Evolutionary conservation across 768 basidiomycete genomes (phyloP).

Genomic region (Rhodotorula sphaerocarpa): DNA sequence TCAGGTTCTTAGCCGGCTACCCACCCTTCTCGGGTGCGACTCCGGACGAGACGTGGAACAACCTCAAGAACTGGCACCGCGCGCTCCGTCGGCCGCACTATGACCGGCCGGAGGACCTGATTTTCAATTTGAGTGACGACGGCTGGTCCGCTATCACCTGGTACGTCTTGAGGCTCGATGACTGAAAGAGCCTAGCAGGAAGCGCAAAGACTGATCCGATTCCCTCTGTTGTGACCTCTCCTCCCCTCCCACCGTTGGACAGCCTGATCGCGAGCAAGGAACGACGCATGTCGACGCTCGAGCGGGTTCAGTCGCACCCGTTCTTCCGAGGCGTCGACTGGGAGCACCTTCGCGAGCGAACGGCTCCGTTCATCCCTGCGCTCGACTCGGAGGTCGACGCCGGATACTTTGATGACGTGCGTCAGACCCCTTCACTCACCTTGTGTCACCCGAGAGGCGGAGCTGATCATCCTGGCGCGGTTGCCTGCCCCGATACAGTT

Average conservation of each 20-base stretch:
- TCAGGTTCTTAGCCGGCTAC: constrained; percentile 75
- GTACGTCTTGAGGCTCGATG: too few relatives aligned
- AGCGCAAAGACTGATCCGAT: too few relatives aligned
- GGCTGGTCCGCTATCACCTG: constrained; percentile 90
- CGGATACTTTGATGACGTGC: constrained; percentile 39
- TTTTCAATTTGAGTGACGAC: constrained; percentile 86
- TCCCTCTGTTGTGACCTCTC: too few relatives aligned
- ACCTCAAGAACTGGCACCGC: constrained; percentile 94
- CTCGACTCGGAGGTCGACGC: constrained; percentile 81
- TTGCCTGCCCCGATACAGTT: constrained; percentile 28
- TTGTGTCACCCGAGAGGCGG: too few relatives aligned
- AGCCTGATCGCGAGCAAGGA: constrained; percentile 74
- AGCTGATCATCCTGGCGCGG: too few relatives aligned
- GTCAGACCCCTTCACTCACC: not conserved
- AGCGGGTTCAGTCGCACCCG: constrained; percentile 64
- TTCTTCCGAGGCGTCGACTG: constrained; percentile 75
- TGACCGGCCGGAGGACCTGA: constrained; percentile 86
- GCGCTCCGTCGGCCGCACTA: constrained; percentile 88
- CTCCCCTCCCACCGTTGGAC: not conserved
- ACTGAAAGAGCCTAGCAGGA: too few relatives aligned
- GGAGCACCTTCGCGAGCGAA: constrained; percentile 63
- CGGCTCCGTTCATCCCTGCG: constrained; percentile 84
- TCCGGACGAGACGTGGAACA: constrained; percentile 97
- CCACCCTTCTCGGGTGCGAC: constrained; percentile 94
- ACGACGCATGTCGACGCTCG: constrained; percentile 64